A percentile compares a stretch with the other conserved stretches of the same genome.
Conservation (phyloP, 192 early-diverging fungal genomes). For the Coemansia umbellata region DNA sequence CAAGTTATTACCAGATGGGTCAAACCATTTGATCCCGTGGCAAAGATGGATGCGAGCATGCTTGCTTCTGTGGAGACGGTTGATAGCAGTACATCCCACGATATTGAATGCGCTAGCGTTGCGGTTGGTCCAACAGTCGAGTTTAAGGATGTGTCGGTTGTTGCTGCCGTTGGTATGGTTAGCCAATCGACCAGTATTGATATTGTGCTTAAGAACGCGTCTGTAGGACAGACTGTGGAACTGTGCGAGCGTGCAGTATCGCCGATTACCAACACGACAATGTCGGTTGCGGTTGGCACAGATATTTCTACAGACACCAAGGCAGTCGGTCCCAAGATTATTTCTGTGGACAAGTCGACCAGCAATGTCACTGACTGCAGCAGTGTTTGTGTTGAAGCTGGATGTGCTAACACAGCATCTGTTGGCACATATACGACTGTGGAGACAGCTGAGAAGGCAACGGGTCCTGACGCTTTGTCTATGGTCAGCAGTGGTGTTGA, state of each 20-base stretch:
- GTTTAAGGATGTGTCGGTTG: constrained; percentile 3
- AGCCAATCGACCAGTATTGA: constrained; percentile 6
- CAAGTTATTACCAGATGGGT: constrained; percentile 20
- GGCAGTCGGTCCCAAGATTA: neutral
- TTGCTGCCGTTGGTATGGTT: neutral
- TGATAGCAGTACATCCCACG: constrained; percentile 10
- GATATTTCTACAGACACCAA: neutral
- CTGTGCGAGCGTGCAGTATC: neutral
- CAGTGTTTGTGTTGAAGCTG: constrained; percentile 7
- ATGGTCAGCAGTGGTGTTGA: neutral
- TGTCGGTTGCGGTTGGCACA: constrained; percentile 1
- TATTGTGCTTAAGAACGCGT: neutral
- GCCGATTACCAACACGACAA: neutral
- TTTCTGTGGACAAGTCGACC: constrained; percentile 8
- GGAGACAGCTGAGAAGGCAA: neutral
- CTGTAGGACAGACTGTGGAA: neutral
- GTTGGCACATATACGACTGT: constrained; percentile 6
- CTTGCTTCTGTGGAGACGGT: constrained; percentile 1
- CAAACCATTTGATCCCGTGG: constrained; percentile 37
- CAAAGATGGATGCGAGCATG: constrained; percentile 5
- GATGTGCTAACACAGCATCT: neutral
- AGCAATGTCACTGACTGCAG: constrained; percentile 2
- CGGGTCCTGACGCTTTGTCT: neutral
- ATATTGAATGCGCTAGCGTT: constrained; percentile 5
- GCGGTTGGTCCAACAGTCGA: constrained; percentile 13